Evolutionary conservation across 2,329 filamentous ascomycete species (phyloP).

Genomic region (Boeremia exigua): DNA sequence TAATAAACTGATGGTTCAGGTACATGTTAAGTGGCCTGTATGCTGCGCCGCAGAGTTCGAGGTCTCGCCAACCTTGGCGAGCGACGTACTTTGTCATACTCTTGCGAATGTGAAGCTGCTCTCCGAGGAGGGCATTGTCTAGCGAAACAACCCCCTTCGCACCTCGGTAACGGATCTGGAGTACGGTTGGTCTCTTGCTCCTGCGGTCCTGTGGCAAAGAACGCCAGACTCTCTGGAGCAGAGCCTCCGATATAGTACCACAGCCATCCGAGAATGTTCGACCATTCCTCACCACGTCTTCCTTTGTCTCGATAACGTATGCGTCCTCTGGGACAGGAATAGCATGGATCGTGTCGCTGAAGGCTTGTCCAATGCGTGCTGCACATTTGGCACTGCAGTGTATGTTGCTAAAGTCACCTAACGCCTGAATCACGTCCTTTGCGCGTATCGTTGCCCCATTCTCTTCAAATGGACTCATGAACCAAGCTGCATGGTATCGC

Average conservation of each 20-base stretch:
- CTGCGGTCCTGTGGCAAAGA: constrained; percentile 55
- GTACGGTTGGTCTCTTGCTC: constrained; percentile 51
- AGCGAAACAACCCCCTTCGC: constrained; percentile 69
- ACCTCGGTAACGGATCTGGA: constrained; percentile 75
- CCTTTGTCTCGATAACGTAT: constrained; percentile 48
- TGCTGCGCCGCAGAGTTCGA: constrained; percentile 76
- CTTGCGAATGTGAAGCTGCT: constrained; percentile 65
- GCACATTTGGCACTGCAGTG: constrained; percentile 63
- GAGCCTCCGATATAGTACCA: constrained; percentile 70
- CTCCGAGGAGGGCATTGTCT: constrained; percentile 65
- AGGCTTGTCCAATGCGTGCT: constrained; percentile 69
- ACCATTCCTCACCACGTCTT: constrained; percentile 61
- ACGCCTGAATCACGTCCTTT: constrained; percentile 58
- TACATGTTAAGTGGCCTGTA: constrained; percentile 71
- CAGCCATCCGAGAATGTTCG: constrained; percentile 81
- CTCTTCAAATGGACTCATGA: constrained; percentile 40
- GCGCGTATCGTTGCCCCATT: constrained; percentile 55
- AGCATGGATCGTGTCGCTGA: constrained; percentile 77
- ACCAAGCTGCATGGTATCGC: constrained; percentile 40
- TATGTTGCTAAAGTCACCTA: constrained; percentile 55
- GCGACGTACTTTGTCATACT: constrained; percentile 81
- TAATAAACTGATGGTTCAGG: constrained; percentile 82
- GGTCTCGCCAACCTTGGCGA: constrained; percentile 55
- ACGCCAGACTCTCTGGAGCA: constrained; percentile 67
- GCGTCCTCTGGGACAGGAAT: constrained; percentile 61